phyloP scores from a whole-genome alignment of 2,329 filamentous ascomycete genomes.

The Diaporthe ilicicola region DNA sequence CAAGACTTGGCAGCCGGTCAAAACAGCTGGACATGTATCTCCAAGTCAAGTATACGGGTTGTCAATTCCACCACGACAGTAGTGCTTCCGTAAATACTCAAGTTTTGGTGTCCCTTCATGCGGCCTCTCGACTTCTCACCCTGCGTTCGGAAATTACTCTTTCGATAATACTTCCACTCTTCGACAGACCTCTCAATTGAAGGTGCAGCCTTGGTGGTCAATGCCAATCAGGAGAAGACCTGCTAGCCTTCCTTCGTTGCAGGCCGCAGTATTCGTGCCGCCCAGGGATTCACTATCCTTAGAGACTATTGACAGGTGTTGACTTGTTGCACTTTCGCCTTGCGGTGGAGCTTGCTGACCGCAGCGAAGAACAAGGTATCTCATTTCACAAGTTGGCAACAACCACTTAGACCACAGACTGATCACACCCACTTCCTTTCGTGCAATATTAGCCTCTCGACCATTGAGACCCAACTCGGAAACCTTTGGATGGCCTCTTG shows the following conservation, averaged over 20 bases:
- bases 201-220: neutral
- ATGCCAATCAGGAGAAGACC: neutral
- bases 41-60: neutral
- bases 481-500: neutral
- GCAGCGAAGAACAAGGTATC: neutral
- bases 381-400: neutral
- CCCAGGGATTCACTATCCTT: neutral
- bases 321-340: neutral
- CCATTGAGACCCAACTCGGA: constrained; percentile 2
- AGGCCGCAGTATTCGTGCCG: neutral
- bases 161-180: neutral
- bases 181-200: neutral
- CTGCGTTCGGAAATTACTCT: neutral
- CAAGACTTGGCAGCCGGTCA: neutral
- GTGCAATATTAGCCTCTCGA: constrained; percentile 7
- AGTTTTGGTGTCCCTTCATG: neutral
- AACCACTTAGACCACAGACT: neutral
- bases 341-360: neutral
- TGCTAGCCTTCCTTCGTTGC: neutral
- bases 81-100: neutral
- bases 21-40: neutral
- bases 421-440: constrained; percentile 12
- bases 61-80: neutral
- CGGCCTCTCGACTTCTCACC: neutral
- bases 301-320: neutral